Conservation (phyloP, 148 eudicot genomes). For the Rhododendron ferrugineum region DNA sequence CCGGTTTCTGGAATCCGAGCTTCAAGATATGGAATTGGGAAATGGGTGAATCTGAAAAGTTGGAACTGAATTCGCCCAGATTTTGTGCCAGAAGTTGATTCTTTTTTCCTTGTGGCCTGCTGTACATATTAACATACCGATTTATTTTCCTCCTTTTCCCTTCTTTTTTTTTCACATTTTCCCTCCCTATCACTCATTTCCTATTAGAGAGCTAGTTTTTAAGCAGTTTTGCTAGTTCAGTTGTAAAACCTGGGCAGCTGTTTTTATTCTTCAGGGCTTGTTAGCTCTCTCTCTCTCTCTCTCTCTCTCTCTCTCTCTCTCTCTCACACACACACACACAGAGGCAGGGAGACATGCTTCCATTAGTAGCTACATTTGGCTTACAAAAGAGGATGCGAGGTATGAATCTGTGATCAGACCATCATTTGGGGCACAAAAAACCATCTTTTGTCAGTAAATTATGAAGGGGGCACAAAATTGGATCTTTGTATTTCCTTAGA, state of each 20-base stretch:
- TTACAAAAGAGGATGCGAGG: too few relatives aligned
- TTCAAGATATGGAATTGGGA: slow-evolving; percentile 1
- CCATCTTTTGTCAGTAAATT: too few relatives aligned
- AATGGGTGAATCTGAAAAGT: neutral
- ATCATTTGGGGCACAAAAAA: too few relatives aligned
- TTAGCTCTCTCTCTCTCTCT: neutral
- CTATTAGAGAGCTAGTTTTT: neutral
- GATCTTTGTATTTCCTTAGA: too few relatives aligned
- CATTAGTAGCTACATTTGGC: neutral
- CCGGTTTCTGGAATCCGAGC: neutral
- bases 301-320: too few relatives aligned
- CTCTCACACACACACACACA: too few relatives aligned
- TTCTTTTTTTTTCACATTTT: neutral
- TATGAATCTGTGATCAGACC: too few relatives aligned
- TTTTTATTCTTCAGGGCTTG: neutral
- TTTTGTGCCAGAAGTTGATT: neutral
- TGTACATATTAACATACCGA: neutral
- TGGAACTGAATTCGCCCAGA: neutral
- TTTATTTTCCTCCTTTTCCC: neutral
- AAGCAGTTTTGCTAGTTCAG: neutral
- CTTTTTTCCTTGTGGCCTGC: neutral
- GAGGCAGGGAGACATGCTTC: neutral
- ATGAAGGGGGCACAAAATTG: too few relatives aligned
- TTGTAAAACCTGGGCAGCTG: slow-evolving; percentile 3
- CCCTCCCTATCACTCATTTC: neutral